phyloP scores from a whole-genome alignment of 1,139 yeast genomes.

The Yamadazyma sp. region DNA sequence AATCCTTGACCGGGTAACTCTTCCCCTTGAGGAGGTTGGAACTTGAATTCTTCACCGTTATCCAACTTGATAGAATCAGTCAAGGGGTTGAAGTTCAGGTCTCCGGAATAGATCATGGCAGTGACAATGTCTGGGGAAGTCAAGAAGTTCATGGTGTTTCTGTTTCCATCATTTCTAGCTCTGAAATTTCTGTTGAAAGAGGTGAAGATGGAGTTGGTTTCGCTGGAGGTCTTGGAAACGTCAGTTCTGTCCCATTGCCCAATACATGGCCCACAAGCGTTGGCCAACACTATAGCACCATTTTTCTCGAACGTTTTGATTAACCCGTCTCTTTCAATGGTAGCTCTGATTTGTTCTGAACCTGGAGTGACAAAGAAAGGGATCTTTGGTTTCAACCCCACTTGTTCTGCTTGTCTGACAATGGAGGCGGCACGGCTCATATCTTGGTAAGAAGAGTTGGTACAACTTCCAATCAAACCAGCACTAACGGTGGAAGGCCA shows the following conservation, averaged over 20 bases:
- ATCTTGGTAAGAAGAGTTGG: conserved; percentile 96
- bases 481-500: conserved; percentile 87
- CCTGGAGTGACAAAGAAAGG: conserved; percentile 97
- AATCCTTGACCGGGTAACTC: conserved; percentile 85
- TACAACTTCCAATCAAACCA: conserved; percentile 96
- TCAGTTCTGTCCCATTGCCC: conserved; percentile 85
- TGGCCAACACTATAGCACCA: conserved; percentile 90
- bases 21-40: conserved; percentile 75
- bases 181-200: conserved; percentile 96
- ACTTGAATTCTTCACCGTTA: conserved; percentile 71
- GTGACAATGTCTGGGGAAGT: conserved; percentile 98
- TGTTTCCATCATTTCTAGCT: conserved; percentile 97
- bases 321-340: conserved; percentile 92
- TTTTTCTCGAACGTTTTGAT: conserved; percentile 74
- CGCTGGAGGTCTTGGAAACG: conserved; percentile 63
- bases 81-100: conserved; percentile 83
- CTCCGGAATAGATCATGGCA: conserved; percentile 93
- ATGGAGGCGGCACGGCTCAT: conserved; percentile 93
- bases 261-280: conserved; percentile 22
- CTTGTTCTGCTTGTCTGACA: conserved; percentile 78
- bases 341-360: conserved; percentile 97
- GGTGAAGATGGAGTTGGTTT: conserved; percentile 82
- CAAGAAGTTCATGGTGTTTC: conserved; percentile 93
- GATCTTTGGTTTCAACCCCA: conserved; percentile 87
- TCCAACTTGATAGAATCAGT: conserved; percentile 68